A percentile compares a stretch with the other conserved stretches of the same genome.
These are phyloP conservation scores for Lignosus rhinocerotis DNA, from an alignment of 1,284 basidiomycete genomes.

Conservation along the genomic window DNA sequence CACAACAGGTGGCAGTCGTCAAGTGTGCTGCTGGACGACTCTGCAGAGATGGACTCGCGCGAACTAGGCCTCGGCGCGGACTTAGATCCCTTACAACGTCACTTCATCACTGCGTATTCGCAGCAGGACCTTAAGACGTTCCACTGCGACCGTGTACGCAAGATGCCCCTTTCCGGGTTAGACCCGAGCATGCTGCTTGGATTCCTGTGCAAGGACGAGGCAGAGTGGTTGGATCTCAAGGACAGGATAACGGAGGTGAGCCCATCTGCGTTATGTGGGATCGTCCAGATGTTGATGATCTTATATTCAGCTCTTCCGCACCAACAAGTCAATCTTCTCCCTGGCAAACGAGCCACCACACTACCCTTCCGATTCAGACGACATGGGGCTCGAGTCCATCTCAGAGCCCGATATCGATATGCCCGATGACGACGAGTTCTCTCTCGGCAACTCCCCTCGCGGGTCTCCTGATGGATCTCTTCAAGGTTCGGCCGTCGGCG, in stretches of 20 bases:
- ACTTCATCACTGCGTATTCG: conserved; percentile 66
- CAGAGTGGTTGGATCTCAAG: conserved; percentile 84
- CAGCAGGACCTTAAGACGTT: conserved; percentile 79
- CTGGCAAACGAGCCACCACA: conserved; percentile 84
- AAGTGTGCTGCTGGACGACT: conserved; percentile 33
- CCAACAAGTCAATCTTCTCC: conserved; percentile 77
- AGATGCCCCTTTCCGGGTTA: conserved; percentile 89
- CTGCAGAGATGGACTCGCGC: conserved; percentile 39
- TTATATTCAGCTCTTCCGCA: conserved; percentile 45
- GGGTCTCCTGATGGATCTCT: conserved; percentile 30
- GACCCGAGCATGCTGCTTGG: conserved; percentile 98
- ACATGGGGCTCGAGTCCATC: conserved; percentile 78
- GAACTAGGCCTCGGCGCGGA: conserved; percentile 39
- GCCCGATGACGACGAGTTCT: conserved; percentile 46
- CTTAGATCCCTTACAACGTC: conserved; percentile 50
- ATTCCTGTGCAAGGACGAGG: conserved; percentile 82
- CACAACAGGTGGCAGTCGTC: conserved; percentile 37
- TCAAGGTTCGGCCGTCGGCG: conserved; percentile 23
- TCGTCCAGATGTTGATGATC: not conserved
- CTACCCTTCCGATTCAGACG: conserved; percentile 77
- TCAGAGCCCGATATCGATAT: conserved; percentile 71
- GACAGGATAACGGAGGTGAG: conserved; percentile 68
- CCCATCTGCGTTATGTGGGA: not conserved
- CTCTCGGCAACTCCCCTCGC: conserved; percentile 38
- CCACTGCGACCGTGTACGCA: conserved; percentile 91